A percentile compares a stretch with the other conserved stretches of the same genome.
These are phyloP conservation scores for Ballota nigra DNA, from an alignment of 257 asterid species.

Conservation along the genomic window DNA sequence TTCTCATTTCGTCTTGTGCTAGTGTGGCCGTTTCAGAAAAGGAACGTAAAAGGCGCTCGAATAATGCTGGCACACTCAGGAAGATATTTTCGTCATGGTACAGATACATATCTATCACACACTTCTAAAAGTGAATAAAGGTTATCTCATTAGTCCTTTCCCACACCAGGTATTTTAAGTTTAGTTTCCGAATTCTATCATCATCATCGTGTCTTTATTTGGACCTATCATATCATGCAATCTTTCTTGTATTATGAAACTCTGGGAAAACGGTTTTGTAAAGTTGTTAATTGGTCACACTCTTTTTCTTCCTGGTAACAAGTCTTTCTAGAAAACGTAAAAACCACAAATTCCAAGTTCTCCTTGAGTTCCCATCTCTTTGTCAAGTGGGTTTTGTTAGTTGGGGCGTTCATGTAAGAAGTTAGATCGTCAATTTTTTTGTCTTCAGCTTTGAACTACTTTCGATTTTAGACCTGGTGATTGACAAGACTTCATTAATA, in stretches of 20 bases:
- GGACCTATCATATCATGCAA: neutral
- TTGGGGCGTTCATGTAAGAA: no score
- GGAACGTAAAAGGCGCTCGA: conserved; percentile 15
- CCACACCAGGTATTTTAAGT: conserved; percentile 23
- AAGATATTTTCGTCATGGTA: conserved; percentile 22
- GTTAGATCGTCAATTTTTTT: no score
- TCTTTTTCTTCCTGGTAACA: neutral
- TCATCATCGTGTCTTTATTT: conserved; percentile 13
- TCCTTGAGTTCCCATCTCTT: no score
- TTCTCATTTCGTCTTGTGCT: conserved; percentile 4
- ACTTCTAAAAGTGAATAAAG: conserved; percentile 1
- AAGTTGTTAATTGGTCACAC: conserved; percentile 11
- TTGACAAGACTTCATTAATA: no score
- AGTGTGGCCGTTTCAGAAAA: conserved; percentile 22
- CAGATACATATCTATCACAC: conserved; percentile 16
- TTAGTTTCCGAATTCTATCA: conserved; percentile 14
- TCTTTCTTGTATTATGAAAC: conserved; percentile 16
- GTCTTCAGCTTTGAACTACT: no score
- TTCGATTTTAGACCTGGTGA: no score
- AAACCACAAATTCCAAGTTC: no score
- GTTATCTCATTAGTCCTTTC: conserved; percentile 13
- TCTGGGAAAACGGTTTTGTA: neutral
- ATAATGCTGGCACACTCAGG: conserved; percentile 16
- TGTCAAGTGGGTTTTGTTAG: no score
- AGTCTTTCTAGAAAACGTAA: no score